Conservation (phyloP, 108 stramenopile genomes). For the Pseudonitzschia pungens region DNA sequence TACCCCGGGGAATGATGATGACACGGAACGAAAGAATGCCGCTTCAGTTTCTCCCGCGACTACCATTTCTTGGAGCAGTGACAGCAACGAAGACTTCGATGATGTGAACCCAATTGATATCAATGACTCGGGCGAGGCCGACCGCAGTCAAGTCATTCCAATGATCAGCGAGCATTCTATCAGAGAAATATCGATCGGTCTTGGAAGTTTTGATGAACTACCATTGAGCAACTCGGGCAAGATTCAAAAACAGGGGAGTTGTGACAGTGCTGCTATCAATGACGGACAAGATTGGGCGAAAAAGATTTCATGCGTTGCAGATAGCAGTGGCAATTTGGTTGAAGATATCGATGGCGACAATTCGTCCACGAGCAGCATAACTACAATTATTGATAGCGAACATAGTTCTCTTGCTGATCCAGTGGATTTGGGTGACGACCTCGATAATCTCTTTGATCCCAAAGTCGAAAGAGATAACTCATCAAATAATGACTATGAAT, state of each 20-base stretch:
- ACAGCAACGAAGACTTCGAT: neutral
- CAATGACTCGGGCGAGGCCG: too few species aligned
- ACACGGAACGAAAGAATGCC: neutral
- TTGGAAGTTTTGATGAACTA: neutral
- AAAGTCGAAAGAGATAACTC: neutral
- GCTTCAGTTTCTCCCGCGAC: neutral
- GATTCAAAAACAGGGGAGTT: neutral
- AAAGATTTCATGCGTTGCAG: neutral
- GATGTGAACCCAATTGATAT: neutral
- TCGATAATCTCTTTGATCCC: slow-evolving; percentile 18
- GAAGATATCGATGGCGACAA: slow-evolving; percentile 3
- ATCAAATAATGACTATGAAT: neutral
- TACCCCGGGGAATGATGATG: neutral
- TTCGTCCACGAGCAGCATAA: neutral
- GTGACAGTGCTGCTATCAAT: neutral
- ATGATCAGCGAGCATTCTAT: too few species aligned
- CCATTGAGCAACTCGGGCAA: neutral
- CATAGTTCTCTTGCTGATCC: slow-evolving; percentile 2
- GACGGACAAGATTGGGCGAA: slow-evolving; percentile 7
- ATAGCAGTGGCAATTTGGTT: slow-evolving; percentile 1
- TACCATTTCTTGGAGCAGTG: neutral
- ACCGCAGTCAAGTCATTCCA: too few species aligned
- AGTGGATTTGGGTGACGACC: slow-evolving; percentile 9
- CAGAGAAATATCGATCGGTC: neutral
- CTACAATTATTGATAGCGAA: neutral